A percentile compares a stretch with the other conserved stretches of the same genome.
Evolutionary conservation across 257 asterid genomes (phyloP).

Genomic region (Nicotiana undulata): DNA sequence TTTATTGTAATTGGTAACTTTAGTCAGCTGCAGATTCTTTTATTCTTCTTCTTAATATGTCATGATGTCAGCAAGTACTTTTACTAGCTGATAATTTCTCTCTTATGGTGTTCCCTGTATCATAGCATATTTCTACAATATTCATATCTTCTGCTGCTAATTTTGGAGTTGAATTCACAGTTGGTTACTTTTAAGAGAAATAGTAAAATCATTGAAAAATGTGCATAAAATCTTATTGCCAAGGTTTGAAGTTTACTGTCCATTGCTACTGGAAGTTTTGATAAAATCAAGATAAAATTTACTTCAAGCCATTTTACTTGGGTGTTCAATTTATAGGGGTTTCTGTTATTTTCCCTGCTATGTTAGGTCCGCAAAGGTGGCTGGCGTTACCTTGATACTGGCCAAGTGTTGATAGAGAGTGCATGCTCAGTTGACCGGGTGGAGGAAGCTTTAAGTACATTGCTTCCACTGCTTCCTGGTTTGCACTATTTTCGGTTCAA

Average conservation of each 20-base stretch:
- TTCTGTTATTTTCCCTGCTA: slow-evolving; percentile 15
- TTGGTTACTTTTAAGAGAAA: not conserved
- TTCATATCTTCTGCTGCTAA: not conserved
- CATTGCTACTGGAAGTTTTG: not conserved
- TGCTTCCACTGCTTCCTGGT: slow-evolving; percentile 96
- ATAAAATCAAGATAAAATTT: not conserved
- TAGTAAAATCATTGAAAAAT: not conserved
- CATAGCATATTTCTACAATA: not conserved
- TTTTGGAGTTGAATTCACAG: not conserved
- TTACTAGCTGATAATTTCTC: not conserved
- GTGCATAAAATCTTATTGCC: not conserved
- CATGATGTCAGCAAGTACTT: not conserved
- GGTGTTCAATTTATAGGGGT: slow-evolving; percentile 2
- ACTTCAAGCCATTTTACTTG: not conserved
- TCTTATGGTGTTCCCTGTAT: not conserved
- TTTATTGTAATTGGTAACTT: not conserved
- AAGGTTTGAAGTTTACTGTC: slow-evolving; percentile 1
- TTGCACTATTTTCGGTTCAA: slow-evolving; percentile 88
- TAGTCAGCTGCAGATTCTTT: not conserved
- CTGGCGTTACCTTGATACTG: slow-evolving; percentile 97
- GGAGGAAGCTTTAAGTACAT: slow-evolving; percentile 87
- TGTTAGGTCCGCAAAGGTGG: slow-evolving; percentile 90
- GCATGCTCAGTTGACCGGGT: slow-evolving; percentile 99
- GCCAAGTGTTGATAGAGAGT: slow-evolving; percentile 95
- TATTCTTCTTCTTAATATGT: not conserved